phyloP scores from a whole-genome alignment of 441 rosid species.

The Theobroma grandiflorum region DNA sequence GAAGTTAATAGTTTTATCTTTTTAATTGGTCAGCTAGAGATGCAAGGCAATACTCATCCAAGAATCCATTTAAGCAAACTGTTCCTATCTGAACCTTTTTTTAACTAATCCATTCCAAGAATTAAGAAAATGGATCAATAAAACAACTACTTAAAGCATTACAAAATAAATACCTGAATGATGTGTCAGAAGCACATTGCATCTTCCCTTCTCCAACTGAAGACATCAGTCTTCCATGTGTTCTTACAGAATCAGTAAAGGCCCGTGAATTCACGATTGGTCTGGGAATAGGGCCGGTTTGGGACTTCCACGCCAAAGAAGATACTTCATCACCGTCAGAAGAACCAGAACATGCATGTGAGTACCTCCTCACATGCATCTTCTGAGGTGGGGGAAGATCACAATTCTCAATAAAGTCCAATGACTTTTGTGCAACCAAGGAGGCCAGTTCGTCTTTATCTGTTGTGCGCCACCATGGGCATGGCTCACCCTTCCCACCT shows the following conservation, averaged over 20 bases:
- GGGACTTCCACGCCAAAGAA: slow-evolving; percentile 42
- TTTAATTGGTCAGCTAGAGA: background rate
- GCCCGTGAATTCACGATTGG: slow-evolving; percentile 35
- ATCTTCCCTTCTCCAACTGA: slow-evolving; percentile 41
- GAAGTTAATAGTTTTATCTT: background rate
- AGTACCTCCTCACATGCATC: slow-evolving; percentile 52
- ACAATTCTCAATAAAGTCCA: slow-evolving; percentile 76
- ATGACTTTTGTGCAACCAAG: slow-evolving; percentile 85
- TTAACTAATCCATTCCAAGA: background rate
- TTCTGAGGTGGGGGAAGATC: slow-evolving; percentile 97
- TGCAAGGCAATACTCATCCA: slow-evolving; percentile 10
- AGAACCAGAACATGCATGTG: slow-evolving; percentile 44
- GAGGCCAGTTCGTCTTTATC: slow-evolving; percentile 87
- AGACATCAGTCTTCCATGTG: slow-evolving; percentile 38
- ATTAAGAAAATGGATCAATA: background rate
- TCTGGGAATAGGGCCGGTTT: slow-evolving; percentile 35
- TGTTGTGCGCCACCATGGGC: slow-evolving; percentile 97
- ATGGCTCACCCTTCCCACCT: slow-evolving; percentile 70
- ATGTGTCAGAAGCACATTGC: slow-evolving; percentile 43
- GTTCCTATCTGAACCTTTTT: background rate
- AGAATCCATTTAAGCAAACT: background rate
- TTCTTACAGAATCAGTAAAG: slow-evolving; percentile 34
- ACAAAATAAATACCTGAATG: slow-evolving; percentile 50
- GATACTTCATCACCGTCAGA: slow-evolving; percentile 46
- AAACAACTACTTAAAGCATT: background rate